Conservation (phyloP, 495 filamentous ascomycete species). For the Penicillium odoratum region DNA sequence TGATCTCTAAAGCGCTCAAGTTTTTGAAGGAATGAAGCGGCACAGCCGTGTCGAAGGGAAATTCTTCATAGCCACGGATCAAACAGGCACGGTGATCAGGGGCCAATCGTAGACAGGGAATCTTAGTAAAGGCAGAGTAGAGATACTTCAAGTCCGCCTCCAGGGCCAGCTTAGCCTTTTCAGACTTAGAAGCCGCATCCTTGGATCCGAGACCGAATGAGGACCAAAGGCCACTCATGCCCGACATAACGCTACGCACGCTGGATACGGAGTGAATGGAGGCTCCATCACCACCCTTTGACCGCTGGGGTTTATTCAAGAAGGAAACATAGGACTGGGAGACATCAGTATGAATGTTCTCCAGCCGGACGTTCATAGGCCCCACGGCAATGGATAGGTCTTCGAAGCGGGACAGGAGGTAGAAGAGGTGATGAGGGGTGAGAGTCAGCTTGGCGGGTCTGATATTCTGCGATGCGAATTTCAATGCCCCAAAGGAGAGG, state of each 20-base stretch:
- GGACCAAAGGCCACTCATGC: conserved; percentile 90
- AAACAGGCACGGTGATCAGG: conserved; percentile 86
- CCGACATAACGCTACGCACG: conserved; percentile 94
- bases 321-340: conserved; percentile 95
- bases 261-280: conserved; percentile 96
- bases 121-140: conserved; percentile 98
- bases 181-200: conserved; percentile 73
- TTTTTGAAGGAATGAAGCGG: conserved; percentile 96
- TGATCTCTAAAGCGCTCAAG: conserved; percentile 86
- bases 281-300: conserved; percentile 69
- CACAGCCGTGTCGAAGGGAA: conserved; percentile 97
- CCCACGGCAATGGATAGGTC: conserved; percentile 87
- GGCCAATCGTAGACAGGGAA: conserved; percentile 83
- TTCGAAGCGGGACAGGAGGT: conserved; percentile 90
- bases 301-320: conserved; percentile 72
- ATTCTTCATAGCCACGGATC: conserved; percentile 93
- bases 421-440: conserved; percentile 97
- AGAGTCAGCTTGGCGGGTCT: conserved; percentile 90
- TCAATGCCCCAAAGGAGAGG: conserved; percentile 79
- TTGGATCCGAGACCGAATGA: conserved; percentile 76
- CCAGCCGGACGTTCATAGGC: conserved; percentile 92
- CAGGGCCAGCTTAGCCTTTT: conserved; percentile 81
- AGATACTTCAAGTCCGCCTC: conserved; percentile 90
- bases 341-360: conserved; percentile 87
- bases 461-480: conserved; percentile 76